Conservation (phyloP, 2,329 filamentous ascomycete species). For the Ascosphaera apis region DNA sequence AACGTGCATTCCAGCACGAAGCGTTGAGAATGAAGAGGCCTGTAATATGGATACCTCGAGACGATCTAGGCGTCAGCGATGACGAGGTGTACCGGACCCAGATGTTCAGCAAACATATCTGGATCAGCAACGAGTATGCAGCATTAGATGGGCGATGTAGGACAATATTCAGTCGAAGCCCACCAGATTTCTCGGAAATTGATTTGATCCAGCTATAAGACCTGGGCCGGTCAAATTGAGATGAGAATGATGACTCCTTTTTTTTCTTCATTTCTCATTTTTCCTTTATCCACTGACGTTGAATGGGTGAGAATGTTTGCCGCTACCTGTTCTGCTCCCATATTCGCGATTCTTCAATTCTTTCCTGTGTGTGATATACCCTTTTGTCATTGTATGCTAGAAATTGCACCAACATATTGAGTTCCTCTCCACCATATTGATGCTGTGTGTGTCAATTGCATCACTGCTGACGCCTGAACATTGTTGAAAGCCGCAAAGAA, state of each 20-base stretch:
- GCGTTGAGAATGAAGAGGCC: constrained; percentile 67
- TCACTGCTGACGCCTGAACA: no score
- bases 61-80: constrained; percentile 73
- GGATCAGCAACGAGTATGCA: constrained; percentile 86
- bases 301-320: not conserved
- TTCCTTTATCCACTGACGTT: not conserved
- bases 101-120: constrained; percentile 53
- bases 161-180: constrained; percentile 64
- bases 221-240: not conserved
- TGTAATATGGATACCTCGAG: constrained; percentile 80
- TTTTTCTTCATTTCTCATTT: not conserved
- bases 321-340: no score
- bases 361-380: no score
- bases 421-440: no score
- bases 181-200: constrained; percentile 72
- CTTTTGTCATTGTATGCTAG: no score
- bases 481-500: no score
- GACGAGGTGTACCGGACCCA: constrained; percentile 69
- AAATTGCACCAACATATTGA: no score
- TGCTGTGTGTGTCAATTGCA: no score
- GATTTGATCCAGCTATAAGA: constrained; percentile 57
- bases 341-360: no score
- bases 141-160: constrained; percentile 62
- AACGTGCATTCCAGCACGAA: constrained; percentile 73
- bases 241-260: no score